Conservation (phyloP, 768 basidiomycete genomes). For the Russula emetica region DNA sequence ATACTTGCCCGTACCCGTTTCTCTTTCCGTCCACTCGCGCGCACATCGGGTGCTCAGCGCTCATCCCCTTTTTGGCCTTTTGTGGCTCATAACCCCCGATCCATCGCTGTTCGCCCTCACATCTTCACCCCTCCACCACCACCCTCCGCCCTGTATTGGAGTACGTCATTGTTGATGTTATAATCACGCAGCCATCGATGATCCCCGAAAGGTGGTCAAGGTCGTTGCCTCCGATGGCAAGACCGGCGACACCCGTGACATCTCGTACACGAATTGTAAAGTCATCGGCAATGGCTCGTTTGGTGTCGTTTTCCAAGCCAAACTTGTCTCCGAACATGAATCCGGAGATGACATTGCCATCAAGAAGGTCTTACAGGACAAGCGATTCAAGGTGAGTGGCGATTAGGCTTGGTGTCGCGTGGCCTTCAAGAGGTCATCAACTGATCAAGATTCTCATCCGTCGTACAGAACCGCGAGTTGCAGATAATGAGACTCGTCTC, state of each 20-base stretch:
- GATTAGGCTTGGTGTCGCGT: slow-evolving; percentile 7
- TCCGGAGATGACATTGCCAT: slow-evolving; percentile 90
- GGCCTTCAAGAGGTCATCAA: slow-evolving; percentile 5
- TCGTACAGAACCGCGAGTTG: slow-evolving; percentile 87
- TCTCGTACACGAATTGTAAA: slow-evolving; percentile 96
- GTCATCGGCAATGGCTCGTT: slow-evolving; percentile 99
- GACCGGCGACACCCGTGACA: slow-evolving; percentile 78
- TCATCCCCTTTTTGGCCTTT: slow-evolving; percentile 29
- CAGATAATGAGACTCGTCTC: slow-evolving; percentile 97
- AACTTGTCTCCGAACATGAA: slow-evolving; percentile 63
- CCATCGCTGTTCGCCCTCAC: slow-evolving; percentile 6
- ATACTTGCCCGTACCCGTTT: slow-evolving; percentile 19
- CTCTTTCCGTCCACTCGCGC: slow-evolving; percentile 26
- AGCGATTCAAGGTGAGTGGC: slow-evolving; percentile 94
- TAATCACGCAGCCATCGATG: slow-evolving; percentile 68
- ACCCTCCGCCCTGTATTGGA: slow-evolving; percentile 33
- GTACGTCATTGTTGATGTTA: slow-evolving; percentile 29
- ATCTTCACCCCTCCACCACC: neutral
- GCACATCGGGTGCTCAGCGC: slow-evolving; percentile 35
- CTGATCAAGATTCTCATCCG: slow-evolving; percentile 4
- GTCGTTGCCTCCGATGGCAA: slow-evolving; percentile 95
- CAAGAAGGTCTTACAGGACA: slow-evolving; percentile 99
- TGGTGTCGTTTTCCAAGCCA: slow-evolving; percentile 97
- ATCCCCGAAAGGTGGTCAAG: slow-evolving; percentile 94
- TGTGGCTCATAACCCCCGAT: slow-evolving; percentile 15